Conservation (phyloP, 805 yeast genomes). For the Candida incommunis region DNA sequence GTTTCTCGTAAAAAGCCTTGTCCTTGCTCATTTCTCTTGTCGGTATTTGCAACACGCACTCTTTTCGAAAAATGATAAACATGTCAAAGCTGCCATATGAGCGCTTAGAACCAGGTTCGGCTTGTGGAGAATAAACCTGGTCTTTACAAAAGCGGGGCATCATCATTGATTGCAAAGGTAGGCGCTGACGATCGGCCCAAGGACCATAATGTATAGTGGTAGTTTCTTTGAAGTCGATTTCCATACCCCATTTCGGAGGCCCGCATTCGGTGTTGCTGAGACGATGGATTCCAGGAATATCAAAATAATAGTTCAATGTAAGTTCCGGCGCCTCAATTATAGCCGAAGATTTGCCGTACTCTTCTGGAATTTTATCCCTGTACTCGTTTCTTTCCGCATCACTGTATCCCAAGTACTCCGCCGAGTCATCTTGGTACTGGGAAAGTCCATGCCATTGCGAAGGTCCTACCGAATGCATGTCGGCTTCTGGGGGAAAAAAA, state of each 20-base stretch:
- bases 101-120: neutral
- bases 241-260: constrained; percentile 45
- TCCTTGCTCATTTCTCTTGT: constrained; percentile 78
- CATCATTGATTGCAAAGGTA: constrained; percentile 45
- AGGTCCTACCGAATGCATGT: neutral
- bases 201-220: constrained; percentile 81
- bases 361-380: constrained; percentile 29
- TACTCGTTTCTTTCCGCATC: neutral
- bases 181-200: constrained; percentile 84
- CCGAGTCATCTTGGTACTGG: neutral
- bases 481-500: neutral
- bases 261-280: neutral
- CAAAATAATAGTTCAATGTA: constrained; percentile 49
- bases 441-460: neutral
- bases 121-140: neutral
- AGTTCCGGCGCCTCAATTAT: constrained; percentile 47
- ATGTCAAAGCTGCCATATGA: constrained; percentile 27
- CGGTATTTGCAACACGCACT: constrained; percentile 60
- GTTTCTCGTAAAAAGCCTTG: constrained; percentile 22
- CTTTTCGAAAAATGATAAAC: constrained; percentile 31
- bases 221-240: constrained; percentile 40
- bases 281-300: constrained; percentile 47
- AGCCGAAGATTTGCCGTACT: constrained; percentile 71
- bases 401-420: neutral
- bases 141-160: constrained; percentile 44